Evolutionary conservation across 768 basidiomycete genomes (phyloP), one percentile per base, ranked within the genome.

Genomic region (Coprinellus micaceus): DNA sequence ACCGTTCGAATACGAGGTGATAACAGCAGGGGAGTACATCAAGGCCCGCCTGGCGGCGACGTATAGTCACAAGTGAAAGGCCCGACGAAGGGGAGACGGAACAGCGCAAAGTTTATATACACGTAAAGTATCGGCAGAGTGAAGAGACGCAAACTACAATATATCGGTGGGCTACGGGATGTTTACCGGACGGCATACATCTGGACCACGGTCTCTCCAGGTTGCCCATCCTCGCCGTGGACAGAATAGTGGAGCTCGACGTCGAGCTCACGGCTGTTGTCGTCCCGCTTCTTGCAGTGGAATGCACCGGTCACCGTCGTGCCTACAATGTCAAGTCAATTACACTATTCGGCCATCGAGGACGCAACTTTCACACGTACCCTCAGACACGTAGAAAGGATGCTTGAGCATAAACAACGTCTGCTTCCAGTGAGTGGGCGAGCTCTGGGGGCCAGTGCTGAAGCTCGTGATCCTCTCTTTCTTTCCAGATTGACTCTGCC

Each of bases 341-440:
- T 24, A 7, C 13, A 22, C n/a, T 17, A 24, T 10, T 50, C 9
- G 21, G 29, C n/a, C 15, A 10, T 36, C 15, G 17, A 22, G 6
- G 28, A 49, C 21, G 5, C 3, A 2, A 28, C 28, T n/a, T 10
- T 7, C 4, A 46, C 24, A 70, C 82, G 15, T 39, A 88, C 91
- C 91, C 75, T 90, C 85, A 3, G 81, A 78, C 1, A 90, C 84
- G n/a, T 69, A 65, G 52, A 98, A 81, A 0, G 92, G 89, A 54
- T 94, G 84, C 45, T 82, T 76, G 56, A 99, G 77, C 61, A 98
- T 70, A 71, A 99, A 97, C 2, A 93, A 63, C 0, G 96, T 94
- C 67, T 99, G 96, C 67, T 94, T 94, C 96, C 96, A 98, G 68
- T 99, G 96, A 25, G 95, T 98, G 10, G 91, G 84, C 22, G 83